These are phyloP conservation scores for Corylus americana DNA, from an alignment of 306 rosid species.

Conservation along the genomic window DNA sequence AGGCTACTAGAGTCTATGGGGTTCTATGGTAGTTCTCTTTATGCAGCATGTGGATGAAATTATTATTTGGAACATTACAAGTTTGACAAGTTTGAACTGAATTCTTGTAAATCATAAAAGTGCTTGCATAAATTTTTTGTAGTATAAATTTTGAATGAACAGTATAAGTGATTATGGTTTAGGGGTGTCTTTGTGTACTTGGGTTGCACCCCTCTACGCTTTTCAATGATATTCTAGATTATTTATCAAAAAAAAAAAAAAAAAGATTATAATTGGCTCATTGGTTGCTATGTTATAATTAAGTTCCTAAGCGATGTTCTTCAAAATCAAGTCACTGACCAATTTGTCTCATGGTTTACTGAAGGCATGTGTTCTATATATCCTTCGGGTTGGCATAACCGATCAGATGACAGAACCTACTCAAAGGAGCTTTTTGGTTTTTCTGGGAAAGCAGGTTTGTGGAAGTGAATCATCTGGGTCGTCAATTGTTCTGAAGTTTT, in stretches of 20 bases:
- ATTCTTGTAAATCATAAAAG: background rate
- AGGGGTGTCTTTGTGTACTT: too few species aligned
- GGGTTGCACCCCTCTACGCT: too few species aligned
- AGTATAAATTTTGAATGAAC: too few species aligned
- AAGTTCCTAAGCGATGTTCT: constrained; percentile 4
- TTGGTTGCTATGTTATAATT: background rate
- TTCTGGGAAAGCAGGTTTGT: constrained; percentile 76
- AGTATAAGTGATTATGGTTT: too few species aligned
- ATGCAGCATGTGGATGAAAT: background rate
- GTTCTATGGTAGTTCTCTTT: background rate
- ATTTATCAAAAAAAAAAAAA: too few species aligned
- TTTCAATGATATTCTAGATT: too few species aligned
- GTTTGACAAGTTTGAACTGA: constrained; percentile 7
- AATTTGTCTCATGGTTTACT: constrained; percentile 33
- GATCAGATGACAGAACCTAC: constrained; percentile 98
- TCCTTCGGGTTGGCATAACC: constrained; percentile 85
- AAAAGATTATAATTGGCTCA: background rate
- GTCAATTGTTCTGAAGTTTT: constrained; percentile 13
- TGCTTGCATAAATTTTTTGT: background rate
- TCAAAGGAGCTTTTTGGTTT: constrained; percentile 78
- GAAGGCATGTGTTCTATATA: constrained; percentile 97
- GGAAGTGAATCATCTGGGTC: constrained; percentile 18
- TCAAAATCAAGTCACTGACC: constrained; percentile 29
- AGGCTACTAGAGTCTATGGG: constrained; percentile 3
- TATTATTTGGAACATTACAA: background rate